Evolutionary conservation across 2,329 filamentous ascomycete species (phyloP), one percentile per base, ranked within the genome.

Genomic region (Passalora sequoiae): DNA sequence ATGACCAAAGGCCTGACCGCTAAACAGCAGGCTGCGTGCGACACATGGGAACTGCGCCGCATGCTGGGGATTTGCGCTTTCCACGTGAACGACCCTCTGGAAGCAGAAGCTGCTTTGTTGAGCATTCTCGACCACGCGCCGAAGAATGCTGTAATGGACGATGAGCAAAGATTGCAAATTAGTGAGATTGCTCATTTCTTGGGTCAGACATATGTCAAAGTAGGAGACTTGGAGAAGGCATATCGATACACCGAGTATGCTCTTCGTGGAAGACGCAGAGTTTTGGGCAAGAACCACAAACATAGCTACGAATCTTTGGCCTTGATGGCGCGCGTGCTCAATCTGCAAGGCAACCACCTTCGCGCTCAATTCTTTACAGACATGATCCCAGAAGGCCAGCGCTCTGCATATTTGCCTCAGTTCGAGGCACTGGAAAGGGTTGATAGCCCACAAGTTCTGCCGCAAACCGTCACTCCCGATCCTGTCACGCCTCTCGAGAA

Each of bases 31-130:
- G 29, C 36, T 21, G 52, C 54, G 19, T 56, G 52, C 37, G 53
- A 60, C 37, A 46, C 57, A 6, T 60, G 59, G 43, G 46, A 38
- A 32, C 36, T 60, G 19, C 55, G 59, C 19, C 58, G 57, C 35
- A 57, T 52, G 39, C 53, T 60, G 19, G 57, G 56, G 27, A 47
- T 58, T 28, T 60, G 57, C 45, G 45, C 57, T 7, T 60, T 58
- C 43, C 48, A 60, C 28, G 51, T 47, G 2, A 47, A 51, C 40
- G 45, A 51, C 10, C 42, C 53, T 25, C 36, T 24, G 2, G 51
- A 53, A 27, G 57, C 57, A 4, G 56, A 60, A 46, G 46, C 49
- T 32, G 57, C 55, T 40, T 50, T 62, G 5, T 19, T 45, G 22
- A 54, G 51, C 33, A 38, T 52, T 4, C 31, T 55, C 15, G 40